Conservation (phyloP, 352 stramenopile species). For the Globisporangium cederbergense region DNA sequence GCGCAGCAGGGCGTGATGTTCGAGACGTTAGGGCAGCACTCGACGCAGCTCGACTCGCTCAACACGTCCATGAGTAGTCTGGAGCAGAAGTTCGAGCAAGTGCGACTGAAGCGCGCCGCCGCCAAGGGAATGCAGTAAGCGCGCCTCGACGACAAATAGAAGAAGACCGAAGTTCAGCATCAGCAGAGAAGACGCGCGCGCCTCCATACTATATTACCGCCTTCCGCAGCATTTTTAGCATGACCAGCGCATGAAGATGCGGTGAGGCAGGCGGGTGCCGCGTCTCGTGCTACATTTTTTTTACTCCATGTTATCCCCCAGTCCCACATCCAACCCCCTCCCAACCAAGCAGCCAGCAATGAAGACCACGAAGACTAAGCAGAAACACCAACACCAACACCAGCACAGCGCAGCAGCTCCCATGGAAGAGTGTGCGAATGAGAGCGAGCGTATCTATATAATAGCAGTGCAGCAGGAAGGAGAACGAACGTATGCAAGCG, state of each 20-base stretch:
- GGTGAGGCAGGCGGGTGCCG: background rate
- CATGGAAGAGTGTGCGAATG: background rate
- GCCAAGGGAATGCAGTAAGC: slow-evolving; percentile 13
- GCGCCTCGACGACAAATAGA: background rate
- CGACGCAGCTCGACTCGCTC: slow-evolving; percentile 72
- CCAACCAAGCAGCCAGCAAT: background rate
- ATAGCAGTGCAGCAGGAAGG: background rate
- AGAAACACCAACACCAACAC: background rate
- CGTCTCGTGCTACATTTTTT: slow-evolving; percentile 1
- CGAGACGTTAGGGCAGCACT: slow-evolving; percentile 81
- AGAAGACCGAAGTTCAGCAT: background rate
- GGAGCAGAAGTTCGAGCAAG: slow-evolving; percentile 75
- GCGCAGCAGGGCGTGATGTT: slow-evolving; percentile 87
- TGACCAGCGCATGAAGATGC: background rate
- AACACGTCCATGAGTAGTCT: slow-evolving; percentile 71
- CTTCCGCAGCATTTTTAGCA: background rate
- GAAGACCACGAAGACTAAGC: background rate
- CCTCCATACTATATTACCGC: slow-evolving; percentile 12
- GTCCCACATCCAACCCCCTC: background rate
- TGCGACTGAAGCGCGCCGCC: slow-evolving; percentile 54
- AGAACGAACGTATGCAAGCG: background rate
- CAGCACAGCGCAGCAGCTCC: background rate
- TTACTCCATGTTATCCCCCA: slow-evolving; percentile 13
- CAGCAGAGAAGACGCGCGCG: background rate
- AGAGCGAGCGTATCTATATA: slow-evolving; percentile 9